Conservation (phyloP, 108 stramenopile species). For the Licmophora abbreviata region DNA sequence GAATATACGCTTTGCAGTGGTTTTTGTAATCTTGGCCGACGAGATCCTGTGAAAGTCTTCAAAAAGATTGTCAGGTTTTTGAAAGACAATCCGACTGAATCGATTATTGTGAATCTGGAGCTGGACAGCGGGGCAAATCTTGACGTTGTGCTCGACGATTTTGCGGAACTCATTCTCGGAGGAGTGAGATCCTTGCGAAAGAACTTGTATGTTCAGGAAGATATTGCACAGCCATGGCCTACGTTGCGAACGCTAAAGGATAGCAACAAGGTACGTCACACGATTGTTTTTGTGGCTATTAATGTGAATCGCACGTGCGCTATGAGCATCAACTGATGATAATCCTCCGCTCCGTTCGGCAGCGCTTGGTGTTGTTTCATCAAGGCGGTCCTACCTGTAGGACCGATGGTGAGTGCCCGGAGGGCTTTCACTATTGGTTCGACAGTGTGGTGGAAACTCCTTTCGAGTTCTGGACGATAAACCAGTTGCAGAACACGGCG, state of each 20-base stretch:
- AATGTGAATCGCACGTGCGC: too few species aligned
- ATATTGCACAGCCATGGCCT: conserved; percentile 3
- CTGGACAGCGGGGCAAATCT: conserved; percentile 30
- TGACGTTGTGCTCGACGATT: neutral
- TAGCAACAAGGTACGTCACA: neutral
- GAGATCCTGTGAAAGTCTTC: conserved; percentile 40
- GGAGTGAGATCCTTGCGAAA: too few species aligned
- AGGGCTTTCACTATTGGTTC: conserved; percentile 35
- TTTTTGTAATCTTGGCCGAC: conserved; percentile 37
- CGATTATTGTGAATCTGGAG: conserved; percentile 50
- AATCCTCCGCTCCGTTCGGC: too few species aligned
- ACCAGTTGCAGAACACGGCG: conserved; percentile 25
- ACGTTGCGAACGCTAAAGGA: neutral
- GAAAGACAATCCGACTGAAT: conserved; percentile 43
- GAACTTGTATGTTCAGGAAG: too few species aligned
- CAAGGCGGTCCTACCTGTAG: conserved; percentile 48
- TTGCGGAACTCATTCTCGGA: conserved; percentile 65
- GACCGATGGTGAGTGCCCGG: conserved; percentile 35
- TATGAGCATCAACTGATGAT: too few species aligned
- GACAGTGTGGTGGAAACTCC: conserved; percentile 53
- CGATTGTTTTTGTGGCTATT: too few species aligned
- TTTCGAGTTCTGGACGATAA: conserved; percentile 31
- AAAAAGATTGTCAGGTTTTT: conserved; percentile 36
- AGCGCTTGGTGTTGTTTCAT: conserved; percentile 58
- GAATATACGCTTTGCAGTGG: conserved; percentile 45